Conservation (phyloP, 805 yeast genomes). For the Saturnispora serradocipensis region DNA sequence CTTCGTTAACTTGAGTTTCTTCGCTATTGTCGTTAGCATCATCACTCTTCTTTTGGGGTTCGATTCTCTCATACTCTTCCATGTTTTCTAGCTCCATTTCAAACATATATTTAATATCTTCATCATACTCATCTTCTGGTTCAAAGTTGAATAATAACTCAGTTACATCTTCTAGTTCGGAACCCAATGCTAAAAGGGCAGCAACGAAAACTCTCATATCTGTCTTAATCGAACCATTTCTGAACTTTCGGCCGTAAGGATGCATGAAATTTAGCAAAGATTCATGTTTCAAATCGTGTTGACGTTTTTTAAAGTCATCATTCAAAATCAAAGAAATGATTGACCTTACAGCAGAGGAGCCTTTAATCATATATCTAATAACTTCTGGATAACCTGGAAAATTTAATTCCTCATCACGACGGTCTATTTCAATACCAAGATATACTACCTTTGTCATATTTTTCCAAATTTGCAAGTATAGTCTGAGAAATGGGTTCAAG, state of each 20-base stretch:
- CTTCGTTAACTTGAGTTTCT: constrained; percentile 6
- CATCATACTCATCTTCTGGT: constrained; percentile 57
- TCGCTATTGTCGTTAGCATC: not conserved
- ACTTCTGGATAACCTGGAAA: constrained; percentile 35
- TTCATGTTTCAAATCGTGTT: constrained; percentile 52
- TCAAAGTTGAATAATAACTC: constrained; percentile 48
- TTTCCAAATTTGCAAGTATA: constrained; percentile 56
- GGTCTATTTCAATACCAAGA: constrained; percentile 52
- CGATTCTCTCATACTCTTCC: constrained; percentile 17
- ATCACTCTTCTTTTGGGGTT: not conserved
- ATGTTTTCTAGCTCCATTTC: constrained; percentile 24
- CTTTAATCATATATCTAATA: constrained; percentile 44
- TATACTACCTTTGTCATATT: constrained; percentile 50
- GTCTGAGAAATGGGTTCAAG: constrained; percentile 53
- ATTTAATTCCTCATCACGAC: constrained; percentile 37
- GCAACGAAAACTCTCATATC: constrained; percentile 53
- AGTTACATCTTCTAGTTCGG: constrained; percentile 39
- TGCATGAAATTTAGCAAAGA: constrained; percentile 52
- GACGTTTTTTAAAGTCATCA: constrained; percentile 32
- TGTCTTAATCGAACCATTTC: constrained; percentile 49
- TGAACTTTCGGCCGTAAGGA: constrained; percentile 54
- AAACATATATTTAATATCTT: constrained; percentile 37
- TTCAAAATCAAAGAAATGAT: constrained; percentile 54
- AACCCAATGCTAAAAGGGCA: constrained; percentile 42
- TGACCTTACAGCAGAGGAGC: constrained; percentile 54